Conservation (phyloP, 1,284 basidiomycete genomes). For the Takashimella koratensis region DNA sequence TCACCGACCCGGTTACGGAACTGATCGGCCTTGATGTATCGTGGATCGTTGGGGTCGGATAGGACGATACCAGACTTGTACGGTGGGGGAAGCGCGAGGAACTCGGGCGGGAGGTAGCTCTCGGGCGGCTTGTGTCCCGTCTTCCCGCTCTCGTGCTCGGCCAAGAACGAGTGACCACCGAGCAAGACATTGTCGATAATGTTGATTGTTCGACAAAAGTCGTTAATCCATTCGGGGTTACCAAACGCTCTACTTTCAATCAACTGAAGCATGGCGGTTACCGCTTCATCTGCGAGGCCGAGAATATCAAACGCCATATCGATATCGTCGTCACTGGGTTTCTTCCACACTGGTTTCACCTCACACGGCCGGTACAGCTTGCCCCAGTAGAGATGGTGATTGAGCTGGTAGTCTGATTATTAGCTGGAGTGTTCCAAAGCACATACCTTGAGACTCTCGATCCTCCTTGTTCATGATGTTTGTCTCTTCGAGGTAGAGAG, state of each 20-base stretch:
- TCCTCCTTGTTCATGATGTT: slow-evolving; percentile 80
- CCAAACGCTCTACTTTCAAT: slow-evolving; percentile 54
- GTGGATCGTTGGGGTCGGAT: slow-evolving; percentile 67
- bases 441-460: slow-evolving; percentile 69
- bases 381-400: slow-evolving; percentile 80
- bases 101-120: slow-evolving; percentile 53
- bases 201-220: slow-evolving; percentile 76
- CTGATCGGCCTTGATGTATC: slow-evolving; percentile 63
- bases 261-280: slow-evolving; percentile 63
- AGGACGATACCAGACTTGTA: slow-evolving; percentile 73
- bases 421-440: slow-evolving; percentile 3
- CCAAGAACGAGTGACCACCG: slow-evolving; percentile 36
- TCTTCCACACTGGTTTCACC: slow-evolving; percentile 84
- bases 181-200: slow-evolving; percentile 36
- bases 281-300: slow-evolving; percentile 57
- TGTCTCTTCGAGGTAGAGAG: slow-evolving; percentile 75
- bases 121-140: slow-evolving; percentile 31
- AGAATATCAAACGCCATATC: slow-evolving; percentile 76
- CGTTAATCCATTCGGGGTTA: slow-evolving; percentile 74
- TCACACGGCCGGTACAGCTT: slow-evolving; percentile 73
- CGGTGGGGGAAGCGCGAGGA: slow-evolving; percentile 61
- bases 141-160: slow-evolving; percentile 43
- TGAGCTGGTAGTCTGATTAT: slow-evolving; percentile 61
- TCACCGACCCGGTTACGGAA: slow-evolving; percentile 68
- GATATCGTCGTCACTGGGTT: slow-evolving; percentile 55